Evolutionary conservation across 108 stramenopile genomes (phyloP).

Genomic region (Nannochloropsis granulata): DNA sequence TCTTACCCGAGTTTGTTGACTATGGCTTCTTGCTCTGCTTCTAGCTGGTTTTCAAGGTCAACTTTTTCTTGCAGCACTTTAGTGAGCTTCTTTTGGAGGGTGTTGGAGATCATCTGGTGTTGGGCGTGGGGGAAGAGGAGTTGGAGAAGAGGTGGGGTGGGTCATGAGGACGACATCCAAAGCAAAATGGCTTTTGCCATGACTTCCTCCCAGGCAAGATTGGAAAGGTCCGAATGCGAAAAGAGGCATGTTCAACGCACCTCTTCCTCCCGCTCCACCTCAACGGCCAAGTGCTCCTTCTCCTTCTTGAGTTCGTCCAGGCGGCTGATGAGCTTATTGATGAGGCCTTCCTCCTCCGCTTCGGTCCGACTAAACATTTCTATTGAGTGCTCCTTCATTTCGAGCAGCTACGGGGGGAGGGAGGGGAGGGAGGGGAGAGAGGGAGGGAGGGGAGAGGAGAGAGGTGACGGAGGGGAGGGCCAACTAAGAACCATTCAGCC

Average conservation of each 20-base stretch:
- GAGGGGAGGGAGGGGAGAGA: too few species aligned
- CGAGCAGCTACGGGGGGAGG: background rate
- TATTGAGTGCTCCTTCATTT: background rate
- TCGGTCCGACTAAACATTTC: background rate
- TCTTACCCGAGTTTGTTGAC: constrained; percentile 25
- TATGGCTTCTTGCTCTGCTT: constrained; percentile 22
- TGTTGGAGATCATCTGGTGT: constrained; percentile 3
- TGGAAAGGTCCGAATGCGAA: too few species aligned
- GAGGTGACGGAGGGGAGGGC: too few species aligned
- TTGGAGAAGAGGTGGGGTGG: too few species aligned
- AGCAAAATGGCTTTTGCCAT: too few species aligned
- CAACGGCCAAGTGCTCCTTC: constrained; percentile 24
- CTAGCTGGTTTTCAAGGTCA: constrained; percentile 31
- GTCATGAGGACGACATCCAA: too few species aligned
- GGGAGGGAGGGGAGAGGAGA: too few species aligned
- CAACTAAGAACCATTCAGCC: too few species aligned
- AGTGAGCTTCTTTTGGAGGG: constrained; percentile 28
- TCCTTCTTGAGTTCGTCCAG: constrained; percentile 25
- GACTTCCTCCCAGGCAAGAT: too few species aligned
- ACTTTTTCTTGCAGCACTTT: constrained; percentile 28
- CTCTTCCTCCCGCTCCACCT: constrained; percentile 23
- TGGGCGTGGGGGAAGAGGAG: too few species aligned
- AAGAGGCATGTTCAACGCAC: background rate
- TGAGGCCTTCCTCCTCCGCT: background rate
- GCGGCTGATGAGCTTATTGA: background rate